Percentiles rank a stretch among this genome's conserved stretches.
These are phyloP conservation scores for Chlamydomonas asymmetrica DNA, from an alignment of 139 green algal species.

Conservation along the genomic window DNA sequence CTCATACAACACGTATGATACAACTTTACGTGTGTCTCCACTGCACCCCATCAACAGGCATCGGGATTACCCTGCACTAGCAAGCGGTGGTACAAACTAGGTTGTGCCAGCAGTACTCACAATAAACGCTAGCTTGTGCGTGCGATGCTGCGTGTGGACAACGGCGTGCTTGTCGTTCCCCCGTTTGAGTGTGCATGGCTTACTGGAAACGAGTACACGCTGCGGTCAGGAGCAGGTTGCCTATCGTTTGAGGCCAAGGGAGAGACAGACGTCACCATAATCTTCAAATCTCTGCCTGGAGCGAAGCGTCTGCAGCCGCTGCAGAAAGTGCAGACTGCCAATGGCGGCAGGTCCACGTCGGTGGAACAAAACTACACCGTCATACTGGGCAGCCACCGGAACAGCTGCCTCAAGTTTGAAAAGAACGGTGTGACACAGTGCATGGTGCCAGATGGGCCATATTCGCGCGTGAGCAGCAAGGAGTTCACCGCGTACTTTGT, in stretches of 20 bases:
- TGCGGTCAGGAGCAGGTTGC: constrained; percentile 37
- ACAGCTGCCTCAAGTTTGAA: constrained; percentile 83
- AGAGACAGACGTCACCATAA: constrained; percentile 80
- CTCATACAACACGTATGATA: too few relatives aligned
- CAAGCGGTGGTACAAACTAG: too few relatives aligned
- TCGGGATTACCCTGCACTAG: too few relatives aligned
- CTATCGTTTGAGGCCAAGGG: constrained; percentile 47
- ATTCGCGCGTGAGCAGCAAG: constrained; percentile 23
- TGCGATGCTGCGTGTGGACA: constrained; percentile 48
- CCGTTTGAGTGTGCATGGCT: constrained; percentile 88
- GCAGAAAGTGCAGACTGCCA: constrained; percentile 6
- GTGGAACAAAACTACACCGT: constrained; percentile 81
- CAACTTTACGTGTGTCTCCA: too few relatives aligned
- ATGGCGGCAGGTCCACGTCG: background rate
- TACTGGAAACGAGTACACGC: constrained; percentile 45
- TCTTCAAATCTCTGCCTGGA: constrained; percentile 70
- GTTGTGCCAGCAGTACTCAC: too few relatives aligned
- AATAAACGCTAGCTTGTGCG: background rate
- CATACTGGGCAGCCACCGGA: constrained; percentile 86
- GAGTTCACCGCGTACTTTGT: constrained; percentile 41
- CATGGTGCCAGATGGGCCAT: constrained; percentile 33
- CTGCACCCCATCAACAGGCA: too few relatives aligned
- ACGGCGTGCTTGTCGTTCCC: constrained; percentile 70
- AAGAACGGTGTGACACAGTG: constrained; percentile 58
- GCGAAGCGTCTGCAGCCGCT: constrained; percentile 74